Percentiles rank a stretch among this genome's conserved stretches.
These are phyloP conservation scores for Phytophthora agathidicida DNA, from an alignment of 352 stramenopile genomes.

Conservation along the genomic window DNA sequence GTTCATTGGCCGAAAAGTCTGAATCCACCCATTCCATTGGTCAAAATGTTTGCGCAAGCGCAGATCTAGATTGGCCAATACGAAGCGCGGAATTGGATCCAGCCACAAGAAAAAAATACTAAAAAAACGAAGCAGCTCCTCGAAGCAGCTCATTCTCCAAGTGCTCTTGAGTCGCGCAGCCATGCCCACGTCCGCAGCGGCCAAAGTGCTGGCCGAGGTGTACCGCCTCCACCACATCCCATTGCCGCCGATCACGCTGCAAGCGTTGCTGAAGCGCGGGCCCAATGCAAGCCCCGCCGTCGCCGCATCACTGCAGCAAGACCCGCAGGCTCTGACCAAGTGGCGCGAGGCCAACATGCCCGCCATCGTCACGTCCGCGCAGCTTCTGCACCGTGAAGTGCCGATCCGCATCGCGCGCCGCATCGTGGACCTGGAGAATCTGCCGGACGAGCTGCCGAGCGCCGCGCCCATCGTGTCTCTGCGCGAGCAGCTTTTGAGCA, in stretches of 20 bases:
- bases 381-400: conserved; percentile 79
- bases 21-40: conserved; percentile 14
- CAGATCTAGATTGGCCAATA: background rate
- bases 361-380: conserved; percentile 79
- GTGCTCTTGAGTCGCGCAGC: background rate
- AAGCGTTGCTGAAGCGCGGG: conserved; percentile 74
- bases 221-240: conserved; percentile 86
- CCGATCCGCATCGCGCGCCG: conserved; percentile 81
- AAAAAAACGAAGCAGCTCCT: no score
- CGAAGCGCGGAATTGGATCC: no score
- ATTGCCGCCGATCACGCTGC: conserved; percentile 80
- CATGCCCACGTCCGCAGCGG: conserved; percentile 46
- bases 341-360: conserved; percentile 75
- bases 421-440: conserved; percentile 86
- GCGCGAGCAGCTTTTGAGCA: conserved; percentile 65
- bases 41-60: conserved; percentile 53
- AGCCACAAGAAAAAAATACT: conserved; percentile 27
- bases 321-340: conserved; percentile 51
- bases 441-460: conserved; percentile 69
- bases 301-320: conserved; percentile 53
- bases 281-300: conserved; percentile 53
- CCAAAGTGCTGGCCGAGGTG: conserved; percentile 79
- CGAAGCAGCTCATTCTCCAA: conserved; percentile 11
- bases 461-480: conserved; percentile 65
- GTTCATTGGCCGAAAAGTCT: conserved; percentile 1